Percentiles rank a stretch among this genome's conserved stretches.
These are phyloP conservation scores for Lactifluus hygrophoroides DNA, from an alignment of 768 basidiomycete genomes.

Conservation along the genomic window DNA sequence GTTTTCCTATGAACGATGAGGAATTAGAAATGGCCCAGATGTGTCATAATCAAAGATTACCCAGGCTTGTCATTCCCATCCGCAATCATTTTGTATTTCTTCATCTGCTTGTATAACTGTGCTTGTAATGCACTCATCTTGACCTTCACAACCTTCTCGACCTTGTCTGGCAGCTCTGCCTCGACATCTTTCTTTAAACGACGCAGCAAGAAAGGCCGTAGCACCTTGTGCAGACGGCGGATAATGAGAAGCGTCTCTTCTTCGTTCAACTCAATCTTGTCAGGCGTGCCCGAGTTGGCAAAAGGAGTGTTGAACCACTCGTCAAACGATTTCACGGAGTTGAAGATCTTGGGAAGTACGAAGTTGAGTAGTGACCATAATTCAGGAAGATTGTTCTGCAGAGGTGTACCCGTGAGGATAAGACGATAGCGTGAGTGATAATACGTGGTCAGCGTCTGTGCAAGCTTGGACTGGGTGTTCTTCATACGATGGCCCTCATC, in stretches of 20 bases:
- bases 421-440: conserved; percentile 91
- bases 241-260: conserved; percentile 98
- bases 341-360: conserved; percentile 91
- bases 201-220: conserved; percentile 88
- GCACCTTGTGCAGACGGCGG: conserved; percentile 90
- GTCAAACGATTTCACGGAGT: conserved; percentile 98
- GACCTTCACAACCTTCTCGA: conserved; percentile 96
- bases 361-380: conserved; percentile 95
- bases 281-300: conserved; percentile 93
- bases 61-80: conserved; percentile 69
- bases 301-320: conserved; percentile 99
- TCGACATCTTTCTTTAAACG: conserved; percentile 96
- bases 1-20: conserved; percentile 40
- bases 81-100: conserved; percentile 96
- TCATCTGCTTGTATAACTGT: conserved; percentile 95
- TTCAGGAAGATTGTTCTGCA: conserved; percentile 96
- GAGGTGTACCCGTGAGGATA: conserved; percentile 90
- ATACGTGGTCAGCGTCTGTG: conserved; percentile 82
- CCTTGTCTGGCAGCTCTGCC: conserved; percentile 91
- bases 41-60: conserved; percentile 29
- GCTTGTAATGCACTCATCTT: conserved; percentile 89
- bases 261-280: conserved; percentile 99
- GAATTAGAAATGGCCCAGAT: not conserved
- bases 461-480: conserved; percentile 84
- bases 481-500: conserved; percentile 99